Percentiles rank a stretch among this genome's conserved stretches.
Evolutionary conservation across 1,139 yeast genomes (phyloP).

Genomic region (Taphrina confusa): DNA sequence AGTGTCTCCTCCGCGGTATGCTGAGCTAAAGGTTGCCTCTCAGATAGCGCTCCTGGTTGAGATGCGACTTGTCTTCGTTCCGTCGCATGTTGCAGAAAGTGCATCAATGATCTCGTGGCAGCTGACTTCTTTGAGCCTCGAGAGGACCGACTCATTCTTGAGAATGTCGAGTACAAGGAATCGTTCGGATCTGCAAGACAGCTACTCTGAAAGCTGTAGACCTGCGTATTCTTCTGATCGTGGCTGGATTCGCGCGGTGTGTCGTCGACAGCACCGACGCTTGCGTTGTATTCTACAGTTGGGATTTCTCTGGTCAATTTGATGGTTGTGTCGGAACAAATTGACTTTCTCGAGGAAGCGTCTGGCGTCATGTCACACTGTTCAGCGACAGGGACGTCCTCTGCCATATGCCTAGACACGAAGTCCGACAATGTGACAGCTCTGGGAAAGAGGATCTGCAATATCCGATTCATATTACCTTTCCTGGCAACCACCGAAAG

Average conservation of each 20-base stretch:
- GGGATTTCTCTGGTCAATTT: neutral
- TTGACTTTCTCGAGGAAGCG: neutral
- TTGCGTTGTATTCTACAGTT: no score
- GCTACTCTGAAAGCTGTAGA: neutral
- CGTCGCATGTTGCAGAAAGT: neutral
- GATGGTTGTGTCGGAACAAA: slow-evolving; percentile 1
- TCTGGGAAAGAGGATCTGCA: neutral
- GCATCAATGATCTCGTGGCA: neutral
- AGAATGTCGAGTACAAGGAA: neutral
- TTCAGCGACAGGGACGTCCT: no score
- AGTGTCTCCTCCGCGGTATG: no score
- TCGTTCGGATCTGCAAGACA: neutral
- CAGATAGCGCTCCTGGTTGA: no score
- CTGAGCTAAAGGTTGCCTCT: no score
- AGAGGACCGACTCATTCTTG: neutral
- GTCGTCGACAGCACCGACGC: no score
- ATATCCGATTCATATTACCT: neutral
- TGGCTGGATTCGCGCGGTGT: no score
- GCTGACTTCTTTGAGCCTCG: neutral
- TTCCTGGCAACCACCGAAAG: no score
- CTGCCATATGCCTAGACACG: no score
- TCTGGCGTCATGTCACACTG: no score
- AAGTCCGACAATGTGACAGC: neutral
- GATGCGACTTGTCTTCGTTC: neutral
- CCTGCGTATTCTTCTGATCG: no score